Percentiles rank a stretch among this genome's conserved stretches.
phyloP scores from a whole-genome alignment of 768 basidiomycete species.

The Lenzites betulinus region DNA sequence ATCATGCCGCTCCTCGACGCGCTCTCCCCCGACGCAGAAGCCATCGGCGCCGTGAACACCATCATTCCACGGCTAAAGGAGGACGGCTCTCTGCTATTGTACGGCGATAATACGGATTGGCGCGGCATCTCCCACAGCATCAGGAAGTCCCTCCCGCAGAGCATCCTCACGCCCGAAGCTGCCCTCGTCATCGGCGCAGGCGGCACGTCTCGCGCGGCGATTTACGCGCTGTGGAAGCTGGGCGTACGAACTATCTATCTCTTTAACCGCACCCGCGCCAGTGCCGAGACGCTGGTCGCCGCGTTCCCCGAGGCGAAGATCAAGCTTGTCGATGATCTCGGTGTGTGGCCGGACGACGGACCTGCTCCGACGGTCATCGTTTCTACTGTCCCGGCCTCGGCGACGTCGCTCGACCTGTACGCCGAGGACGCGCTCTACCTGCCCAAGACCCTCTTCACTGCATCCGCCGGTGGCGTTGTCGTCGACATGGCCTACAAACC shows the following conservation, averaged over 20 bases:
- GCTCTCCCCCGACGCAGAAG: constrained; percentile 76
- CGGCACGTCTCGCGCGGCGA: constrained; percentile 91
- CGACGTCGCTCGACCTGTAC: constrained; percentile 45
- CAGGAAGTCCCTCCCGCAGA: constrained; percentile 41
- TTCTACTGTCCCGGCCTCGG: constrained; percentile 82
- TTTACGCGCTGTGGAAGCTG: constrained; percentile 80
- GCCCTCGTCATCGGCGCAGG: constrained; percentile 93
- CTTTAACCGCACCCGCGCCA: constrained; percentile 79
- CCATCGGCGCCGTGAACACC: constrained; percentile 96
- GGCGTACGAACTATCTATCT: constrained; percentile 75
- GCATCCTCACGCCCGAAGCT: constrained; percentile 41
- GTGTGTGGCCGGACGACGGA: constrained; percentile 47
- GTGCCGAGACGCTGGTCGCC: constrained; percentile 67
- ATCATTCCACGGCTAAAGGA: constrained; percentile 57
- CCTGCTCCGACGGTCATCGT: constrained; percentile 73
- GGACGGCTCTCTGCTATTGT: constrained; percentile 52
- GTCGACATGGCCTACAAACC: constrained; percentile 97
- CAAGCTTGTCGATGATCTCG: constrained; percentile 59
- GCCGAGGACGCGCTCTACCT: constrained; percentile 46
- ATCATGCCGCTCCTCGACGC: constrained; percentile 82
- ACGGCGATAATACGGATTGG: constrained; percentile 98
- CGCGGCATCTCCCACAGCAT: constrained; percentile 74
- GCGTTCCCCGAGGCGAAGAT: constrained; percentile 70
- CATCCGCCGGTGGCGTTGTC: constrained; percentile 67
- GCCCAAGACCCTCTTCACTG: constrained; percentile 56